These are phyloP conservation scores for Candida khao-thaluensis DNA, from an alignment of 805 yeast genomes.

Conservation along the genomic window DNA sequence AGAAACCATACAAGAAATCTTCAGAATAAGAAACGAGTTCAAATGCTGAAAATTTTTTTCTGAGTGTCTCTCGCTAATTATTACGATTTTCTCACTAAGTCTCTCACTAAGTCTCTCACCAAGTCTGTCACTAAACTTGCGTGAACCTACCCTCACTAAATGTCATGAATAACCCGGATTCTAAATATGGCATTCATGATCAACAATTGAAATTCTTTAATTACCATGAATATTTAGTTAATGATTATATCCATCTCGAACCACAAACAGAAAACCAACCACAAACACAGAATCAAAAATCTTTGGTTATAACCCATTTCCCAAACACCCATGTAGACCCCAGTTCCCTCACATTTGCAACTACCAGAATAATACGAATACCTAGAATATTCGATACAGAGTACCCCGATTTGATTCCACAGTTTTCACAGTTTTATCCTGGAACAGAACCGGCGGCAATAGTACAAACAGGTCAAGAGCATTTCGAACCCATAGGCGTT, in stretches of 20 bases:
- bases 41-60: too few species aligned
- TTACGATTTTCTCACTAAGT: too few species aligned
- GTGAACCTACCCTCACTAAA: neutral
- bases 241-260: constrained; percentile 24
- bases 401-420: constrained; percentile 47
- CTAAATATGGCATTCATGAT: constrained; percentile 18
- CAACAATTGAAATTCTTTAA: constrained; percentile 49
- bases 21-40: neutral
- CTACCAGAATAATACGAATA: constrained; percentile 61
- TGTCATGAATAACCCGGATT: constrained; percentile 21
- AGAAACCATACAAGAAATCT: neutral
- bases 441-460: constrained; percentile 64
- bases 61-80: too few species aligned
- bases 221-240: constrained; percentile 58
- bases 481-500: constrained; percentile 38
- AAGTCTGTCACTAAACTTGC: too few species aligned
- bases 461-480: constrained; percentile 6
- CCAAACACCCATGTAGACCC: constrained; percentile 52
- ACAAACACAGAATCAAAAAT: constrained; percentile 6
- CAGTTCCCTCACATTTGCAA: constrained; percentile 24
- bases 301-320: constrained; percentile 61
- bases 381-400: constrained; percentile 48
- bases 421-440: constrained; percentile 54
- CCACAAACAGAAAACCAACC: neutral
- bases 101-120: too few species aligned